These are phyloP conservation scores for Chaetomium tenue DNA, from an alignment of 495 filamentous ascomycete genomes.

Conservation along the genomic window DNA sequence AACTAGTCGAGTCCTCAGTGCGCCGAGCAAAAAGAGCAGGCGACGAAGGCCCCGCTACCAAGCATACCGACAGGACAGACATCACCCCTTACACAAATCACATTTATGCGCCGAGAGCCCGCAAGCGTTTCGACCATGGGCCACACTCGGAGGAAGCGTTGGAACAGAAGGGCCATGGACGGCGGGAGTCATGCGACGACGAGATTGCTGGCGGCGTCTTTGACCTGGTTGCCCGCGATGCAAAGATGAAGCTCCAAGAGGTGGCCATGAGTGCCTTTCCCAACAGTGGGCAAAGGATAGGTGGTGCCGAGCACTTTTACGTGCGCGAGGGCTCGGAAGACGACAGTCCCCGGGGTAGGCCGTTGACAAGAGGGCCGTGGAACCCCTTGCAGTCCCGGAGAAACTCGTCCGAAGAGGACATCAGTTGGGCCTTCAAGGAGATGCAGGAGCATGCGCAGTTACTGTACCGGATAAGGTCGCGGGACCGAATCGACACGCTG, in stretches of 20 bases:
- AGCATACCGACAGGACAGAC: conserved; percentile 55
- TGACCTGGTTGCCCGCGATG: conserved; percentile 69
- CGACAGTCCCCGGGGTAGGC: conserved; percentile 36
- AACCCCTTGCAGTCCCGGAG: conserved; percentile 39
- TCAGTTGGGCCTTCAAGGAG: conserved; percentile 52
- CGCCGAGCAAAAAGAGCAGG: conserved; percentile 55
- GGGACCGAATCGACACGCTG: conserved; percentile 36
- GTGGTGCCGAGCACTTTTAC: conserved; percentile 56
- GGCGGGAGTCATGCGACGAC: conserved; percentile 64
- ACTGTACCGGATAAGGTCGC: conserved; percentile 23
- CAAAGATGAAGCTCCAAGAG: conserved; percentile 63
- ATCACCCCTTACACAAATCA: conserved; percentile 58
- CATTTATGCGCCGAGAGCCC: conserved; percentile 51
- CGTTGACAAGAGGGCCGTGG: conserved; percentile 39
- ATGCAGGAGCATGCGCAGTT: conserved; percentile 50
- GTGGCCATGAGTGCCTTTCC: conserved; percentile 51
- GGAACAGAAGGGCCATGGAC: conserved; percentile 33
- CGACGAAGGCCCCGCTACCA: conserved; percentile 51
- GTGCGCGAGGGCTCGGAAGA: conserved; percentile 53
- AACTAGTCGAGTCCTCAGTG: conserved; percentile 65
- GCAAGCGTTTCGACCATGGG: conserved; percentile 35
- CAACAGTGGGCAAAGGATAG: conserved; percentile 46
- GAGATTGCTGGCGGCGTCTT: conserved; percentile 71
- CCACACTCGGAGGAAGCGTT: conserved; percentile 24
- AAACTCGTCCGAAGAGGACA: conserved; percentile 47